phyloP scores from a whole-genome alignment of 352 stramenopile genomes.

The Globisporangium radiosum region DNA sequence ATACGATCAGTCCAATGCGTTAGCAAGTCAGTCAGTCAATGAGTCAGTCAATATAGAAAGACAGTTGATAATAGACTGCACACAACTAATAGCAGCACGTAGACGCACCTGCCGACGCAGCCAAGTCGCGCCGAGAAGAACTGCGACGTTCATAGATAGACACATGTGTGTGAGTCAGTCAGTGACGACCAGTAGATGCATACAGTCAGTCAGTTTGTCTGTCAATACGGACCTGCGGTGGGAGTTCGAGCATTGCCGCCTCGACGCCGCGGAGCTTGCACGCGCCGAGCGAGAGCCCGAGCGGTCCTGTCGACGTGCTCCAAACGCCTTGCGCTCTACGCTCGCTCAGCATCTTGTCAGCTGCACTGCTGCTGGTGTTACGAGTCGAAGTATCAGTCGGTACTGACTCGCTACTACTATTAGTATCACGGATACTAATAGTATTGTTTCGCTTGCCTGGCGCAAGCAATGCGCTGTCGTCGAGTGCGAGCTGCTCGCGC shows the following conservation, averaged over 20 bases:
- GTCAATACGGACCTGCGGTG: constrained; percentile 27
- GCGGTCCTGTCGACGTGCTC: constrained; percentile 48
- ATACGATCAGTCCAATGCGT: no score
- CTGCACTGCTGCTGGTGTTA: background rate
- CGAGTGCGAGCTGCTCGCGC: constrained; percentile 15
- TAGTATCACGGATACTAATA: background rate
- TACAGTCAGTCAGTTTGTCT: no score
- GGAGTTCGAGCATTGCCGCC: constrained; percentile 60
- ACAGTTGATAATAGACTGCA: background rate
- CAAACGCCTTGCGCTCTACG: constrained; percentile 56
- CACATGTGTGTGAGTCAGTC: no score
- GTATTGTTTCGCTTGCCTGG: background rate
- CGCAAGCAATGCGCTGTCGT: constrained; percentile 16
- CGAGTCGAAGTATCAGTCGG: no score
- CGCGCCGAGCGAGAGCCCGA: constrained; percentile 44
- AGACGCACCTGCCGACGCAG: constrained; percentile 15
- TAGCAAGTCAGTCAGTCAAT: constrained; percentile 1
- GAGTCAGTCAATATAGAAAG: background rate
- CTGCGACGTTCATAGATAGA: constrained; percentile 4
- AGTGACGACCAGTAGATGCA: no score
- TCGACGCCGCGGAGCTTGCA: constrained; percentile 60
- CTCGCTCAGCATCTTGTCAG: constrained; percentile 21
- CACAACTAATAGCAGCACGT: background rate
- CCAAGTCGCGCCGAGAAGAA: constrained; percentile 49
- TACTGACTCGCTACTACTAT: no score